These are phyloP conservation scores for Cucurbita ficifolia DNA, from an alignment of 306 rosid genomes.

Conservation along the genomic window DNA sequence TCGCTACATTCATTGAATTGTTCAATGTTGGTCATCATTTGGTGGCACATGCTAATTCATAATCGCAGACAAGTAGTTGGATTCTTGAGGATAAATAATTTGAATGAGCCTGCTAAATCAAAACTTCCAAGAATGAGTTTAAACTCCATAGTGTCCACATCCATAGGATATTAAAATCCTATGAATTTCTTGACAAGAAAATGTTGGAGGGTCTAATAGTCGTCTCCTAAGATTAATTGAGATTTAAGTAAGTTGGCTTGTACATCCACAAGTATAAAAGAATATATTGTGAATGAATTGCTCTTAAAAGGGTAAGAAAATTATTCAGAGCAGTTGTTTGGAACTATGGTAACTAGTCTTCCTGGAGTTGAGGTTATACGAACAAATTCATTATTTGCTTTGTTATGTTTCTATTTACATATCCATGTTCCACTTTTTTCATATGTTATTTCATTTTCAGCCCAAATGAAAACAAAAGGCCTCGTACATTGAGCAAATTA, in stretches of 20 bases:
- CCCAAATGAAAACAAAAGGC: slow-evolving; percentile 67
- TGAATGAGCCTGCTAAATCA: no score
- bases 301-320: background rate
- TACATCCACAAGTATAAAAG: background rate
- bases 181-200: background rate
- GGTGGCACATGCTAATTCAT: background rate
- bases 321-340: background rate
- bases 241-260: background rate
- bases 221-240: background rate
- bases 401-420: background rate
- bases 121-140: background rate
- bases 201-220: background rate
- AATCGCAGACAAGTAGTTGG: background rate
- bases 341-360: background rate
- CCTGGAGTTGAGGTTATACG: background rate
- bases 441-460: slow-evolving; percentile 27
- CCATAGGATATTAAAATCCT: background rate
- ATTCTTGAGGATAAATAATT: background rate
- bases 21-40: background rate
- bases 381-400: background rate
- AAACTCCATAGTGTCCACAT: background rate
- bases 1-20: background rate
- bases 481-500: slow-evolving; percentile 74
- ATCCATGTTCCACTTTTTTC: background rate
- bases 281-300: background rate